Evolutionary conservation across 2,329 filamentous ascomycete genomes (phyloP), one percentile per base, ranked within the genome.

Genomic region (Phialophora chinensis): DNA sequence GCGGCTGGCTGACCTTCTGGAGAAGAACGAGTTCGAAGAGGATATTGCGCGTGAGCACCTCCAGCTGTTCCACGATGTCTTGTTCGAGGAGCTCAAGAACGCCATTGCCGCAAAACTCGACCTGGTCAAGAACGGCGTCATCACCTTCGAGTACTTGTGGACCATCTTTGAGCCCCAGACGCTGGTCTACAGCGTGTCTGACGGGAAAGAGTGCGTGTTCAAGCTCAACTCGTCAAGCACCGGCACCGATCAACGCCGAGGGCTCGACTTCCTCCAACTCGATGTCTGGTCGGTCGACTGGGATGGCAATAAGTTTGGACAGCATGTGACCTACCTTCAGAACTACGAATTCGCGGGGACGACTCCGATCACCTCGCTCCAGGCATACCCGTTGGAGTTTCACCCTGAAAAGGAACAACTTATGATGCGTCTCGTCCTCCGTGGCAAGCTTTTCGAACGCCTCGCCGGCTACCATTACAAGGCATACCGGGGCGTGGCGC

Each of bases 31-130:
- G 35, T 71, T 79, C 7, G 73, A 77, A 1, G 83, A 87, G 17
- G 71, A 75, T 3, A 76, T 73, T 20, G 82, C 82, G 1, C 82
- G 79, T 54, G 76, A 80, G 33, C 72, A 78, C 4, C 72, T 87
- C 0, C 72, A 78, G 6, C 72, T 87, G 0, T 74, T 88, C 10
- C 77, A 80, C 67, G 77, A 77, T 33, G 80, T 84, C 23, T 75
- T 88, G 29, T 77, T 81, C 54, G 79, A 80, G 20, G 85, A 88
- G 71, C 78, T 88, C 10, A 79, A 79, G 17, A 81, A 85, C 23
- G 77, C 77, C 11, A 83, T 87, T 61, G 79, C 81, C 59, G 77
- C 81, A 0, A 82, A 81, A 27, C 77, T 83, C 52, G 85, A 88
- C 63, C 82, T 85, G 60, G 77, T 85, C 66, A 74, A 77, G 68